Evolutionary conservation across 345 rosid species (phyloP).

Genomic region (Schrenkiella parvula): DNA sequence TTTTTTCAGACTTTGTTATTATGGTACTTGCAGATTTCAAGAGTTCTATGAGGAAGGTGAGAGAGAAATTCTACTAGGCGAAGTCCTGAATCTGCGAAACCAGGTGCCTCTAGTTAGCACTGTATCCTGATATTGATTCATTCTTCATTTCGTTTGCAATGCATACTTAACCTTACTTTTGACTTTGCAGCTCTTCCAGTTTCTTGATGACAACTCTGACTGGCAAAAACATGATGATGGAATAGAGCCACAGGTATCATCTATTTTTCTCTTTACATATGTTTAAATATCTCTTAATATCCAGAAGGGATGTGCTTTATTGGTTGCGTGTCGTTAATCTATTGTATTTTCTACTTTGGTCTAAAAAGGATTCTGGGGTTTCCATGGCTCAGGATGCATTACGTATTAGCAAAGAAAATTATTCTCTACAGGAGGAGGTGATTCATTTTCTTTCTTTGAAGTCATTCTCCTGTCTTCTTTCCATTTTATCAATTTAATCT

Average conservation of each 20-base stretch:
- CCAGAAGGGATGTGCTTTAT: not conserved
- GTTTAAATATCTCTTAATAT: not conserved
- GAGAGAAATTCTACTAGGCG: slow-evolving; percentile 70
- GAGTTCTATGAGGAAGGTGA: slow-evolving; percentile 98
- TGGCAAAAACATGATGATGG: slow-evolving; percentile 35
- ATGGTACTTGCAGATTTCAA: slow-evolving; percentile 59
- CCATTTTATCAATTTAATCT: slow-evolving; percentile 9
- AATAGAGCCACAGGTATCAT: slow-evolving; percentile 51
- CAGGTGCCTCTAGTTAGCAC: slow-evolving; percentile 51
- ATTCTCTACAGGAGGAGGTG: slow-evolving; percentile 59
- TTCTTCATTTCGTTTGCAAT: slow-evolving; percentile 9
- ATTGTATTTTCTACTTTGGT: slow-evolving; percentile 5
- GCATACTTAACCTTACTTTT: slow-evolving; percentile 3
- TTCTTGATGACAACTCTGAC: slow-evolving; percentile 50
- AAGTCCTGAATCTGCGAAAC: slow-evolving; percentile 62
- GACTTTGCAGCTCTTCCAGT: slow-evolving; percentile 54
- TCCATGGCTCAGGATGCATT: slow-evolving; percentile 43
- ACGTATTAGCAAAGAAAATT: slow-evolving; percentile 43
- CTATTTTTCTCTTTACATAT: slow-evolving; percentile 17
- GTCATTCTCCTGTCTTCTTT: slow-evolving; percentile 15
- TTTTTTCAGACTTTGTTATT: slow-evolving; percentile 4
- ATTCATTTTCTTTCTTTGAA: slow-evolving; percentile 24
- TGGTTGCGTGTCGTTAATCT: not conserved
- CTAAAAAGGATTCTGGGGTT: not conserved
- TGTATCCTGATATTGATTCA: not conserved